These are phyloP conservation scores for Arabis alpina DNA, from an alignment of 345 rosid genomes.

Conservation along the genomic window DNA sequence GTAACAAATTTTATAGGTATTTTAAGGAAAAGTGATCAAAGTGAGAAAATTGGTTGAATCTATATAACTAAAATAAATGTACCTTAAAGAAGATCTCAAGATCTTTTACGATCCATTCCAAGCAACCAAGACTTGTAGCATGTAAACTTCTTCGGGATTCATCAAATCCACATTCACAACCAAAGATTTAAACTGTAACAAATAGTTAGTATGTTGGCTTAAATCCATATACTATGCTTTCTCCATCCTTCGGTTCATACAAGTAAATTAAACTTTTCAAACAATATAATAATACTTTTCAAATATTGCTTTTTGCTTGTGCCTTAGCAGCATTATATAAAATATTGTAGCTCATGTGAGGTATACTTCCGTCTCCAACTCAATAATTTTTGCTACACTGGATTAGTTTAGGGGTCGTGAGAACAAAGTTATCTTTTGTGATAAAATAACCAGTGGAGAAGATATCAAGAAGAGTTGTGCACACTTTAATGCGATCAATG, in stretches of 20 bases:
- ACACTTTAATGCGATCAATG: constrained; percentile 1
- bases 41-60: neutral
- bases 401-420: too few species aligned
- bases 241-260: constrained; percentile 8
- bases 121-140: neutral
- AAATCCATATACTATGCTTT: constrained; percentile 3
- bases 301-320: too few species aligned
- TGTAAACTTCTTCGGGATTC: constrained; percentile 12
- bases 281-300: neutral
- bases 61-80: neutral
- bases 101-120: neutral
- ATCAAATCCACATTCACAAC: constrained; percentile 13
- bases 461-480: neutral
- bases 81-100: constrained; percentile 28
- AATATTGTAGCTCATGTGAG: too few species aligned
- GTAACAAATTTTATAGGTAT: too few species aligned
- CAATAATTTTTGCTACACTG: neutral
- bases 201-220: neutral
- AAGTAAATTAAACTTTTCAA: neutral
- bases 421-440: too few species aligned
- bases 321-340: too few species aligned
- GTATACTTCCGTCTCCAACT: neutral
- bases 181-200: neutral
- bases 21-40: neutral
- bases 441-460: neutral